Conservation (phyloP, 23 red algal genomes). For the Gracilaria domingensis region DNA sequence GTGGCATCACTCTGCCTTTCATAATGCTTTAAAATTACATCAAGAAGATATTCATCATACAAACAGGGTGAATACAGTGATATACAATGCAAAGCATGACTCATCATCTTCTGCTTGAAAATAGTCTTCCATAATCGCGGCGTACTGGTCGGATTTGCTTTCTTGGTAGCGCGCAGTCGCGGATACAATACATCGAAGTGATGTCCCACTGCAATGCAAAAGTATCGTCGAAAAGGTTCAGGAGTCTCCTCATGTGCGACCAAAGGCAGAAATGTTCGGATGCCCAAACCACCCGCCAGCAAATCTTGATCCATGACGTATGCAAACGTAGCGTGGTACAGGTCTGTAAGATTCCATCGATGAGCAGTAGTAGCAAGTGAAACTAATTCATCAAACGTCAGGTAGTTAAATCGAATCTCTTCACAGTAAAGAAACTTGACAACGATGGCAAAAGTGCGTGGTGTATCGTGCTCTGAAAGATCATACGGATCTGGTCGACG, state of each 20-base stretch:
- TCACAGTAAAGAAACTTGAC: constrained; percentile 74
- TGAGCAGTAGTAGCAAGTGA: constrained; percentile 43
- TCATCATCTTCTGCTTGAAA: constrained; percentile 54
- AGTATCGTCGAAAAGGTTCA: constrained; percentile 58
- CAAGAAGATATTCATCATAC: constrained; percentile 55
- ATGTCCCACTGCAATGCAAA: constrained; percentile 72
- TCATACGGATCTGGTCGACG: constrained; percentile 20
- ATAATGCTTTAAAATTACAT: constrained; percentile 45
- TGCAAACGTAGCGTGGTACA: constrained; percentile 68
- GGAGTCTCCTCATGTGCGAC: constrained; percentile 56
- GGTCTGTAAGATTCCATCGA: constrained; percentile 60
- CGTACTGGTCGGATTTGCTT: constrained; percentile 5
- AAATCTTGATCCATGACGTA: constrained; percentile 74
- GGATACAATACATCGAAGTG: constrained; percentile 69
- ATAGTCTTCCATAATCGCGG: constrained; percentile 41
- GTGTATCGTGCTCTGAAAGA: constrained; percentile 43
- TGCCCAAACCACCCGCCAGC: constrained; percentile 59
- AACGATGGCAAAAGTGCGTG: constrained; percentile 58
- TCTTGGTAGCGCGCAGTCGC: constrained; percentile 15
- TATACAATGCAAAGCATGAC: constrained; percentile 54
- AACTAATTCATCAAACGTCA: constrained; percentile 67
- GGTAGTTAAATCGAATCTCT: constrained; percentile 62
- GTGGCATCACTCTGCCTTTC: constrained; percentile 18
- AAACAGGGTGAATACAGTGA: constrained; percentile 30
- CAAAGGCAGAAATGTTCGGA: constrained; percentile 68